Evolutionary conservation across 129 eudicot species (phyloP), one percentile per base, ranked within the genome.

Genomic region (Saposhnikovia divaricata): DNA sequence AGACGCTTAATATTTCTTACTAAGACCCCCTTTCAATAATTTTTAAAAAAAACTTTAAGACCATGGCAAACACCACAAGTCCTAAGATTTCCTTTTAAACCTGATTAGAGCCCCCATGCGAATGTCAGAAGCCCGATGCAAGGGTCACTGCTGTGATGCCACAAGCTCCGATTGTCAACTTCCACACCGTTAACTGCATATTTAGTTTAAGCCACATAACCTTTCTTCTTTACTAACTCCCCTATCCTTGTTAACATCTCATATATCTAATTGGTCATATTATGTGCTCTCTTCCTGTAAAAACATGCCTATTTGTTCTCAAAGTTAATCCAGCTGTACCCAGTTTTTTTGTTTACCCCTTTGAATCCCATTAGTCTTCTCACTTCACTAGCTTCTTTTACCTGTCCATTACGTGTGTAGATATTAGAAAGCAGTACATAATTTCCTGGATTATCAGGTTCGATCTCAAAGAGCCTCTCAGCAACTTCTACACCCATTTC

Each of bases 401-500:
- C 77, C 65, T 46, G 71, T 21, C 87, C 87, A 15, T 23, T 42
- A 74, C 72, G 74, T 39, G 75, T 43, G 66, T 85, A 83, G 75
- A 85, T 82, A 78, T 81, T 83, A 66, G 63, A 80, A 31, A 88
- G 85, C 57, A 83, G 78, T 47, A 88, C 72, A 65, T 88, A 88
- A 61, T 85, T 87, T 78, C 88, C 91, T 3, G 91, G 82, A 77
- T 81, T 88, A 80, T 79, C 38, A 39, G 91, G 91, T 74, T 85
- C 85, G 18, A 88, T 74, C 76, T 85, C 72, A 63, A 85, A 80
- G 79, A 88, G 89, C 85, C 76, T 87, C 81, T 81, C 69, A 16
- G 87, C 85, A 39, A 80, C 86, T 84, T 81, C 80, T 78, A 79
- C 61, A 5, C 87, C 91, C 82, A 88, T 46, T 55, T 85, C 87